Percentiles rank a stretch among this genome's conserved stretches.
These are phyloP conservation scores for Cordyceps cicadae DNA, from an alignment of 2,329 filamentous ascomycete genomes.

Conservation along the genomic window DNA sequence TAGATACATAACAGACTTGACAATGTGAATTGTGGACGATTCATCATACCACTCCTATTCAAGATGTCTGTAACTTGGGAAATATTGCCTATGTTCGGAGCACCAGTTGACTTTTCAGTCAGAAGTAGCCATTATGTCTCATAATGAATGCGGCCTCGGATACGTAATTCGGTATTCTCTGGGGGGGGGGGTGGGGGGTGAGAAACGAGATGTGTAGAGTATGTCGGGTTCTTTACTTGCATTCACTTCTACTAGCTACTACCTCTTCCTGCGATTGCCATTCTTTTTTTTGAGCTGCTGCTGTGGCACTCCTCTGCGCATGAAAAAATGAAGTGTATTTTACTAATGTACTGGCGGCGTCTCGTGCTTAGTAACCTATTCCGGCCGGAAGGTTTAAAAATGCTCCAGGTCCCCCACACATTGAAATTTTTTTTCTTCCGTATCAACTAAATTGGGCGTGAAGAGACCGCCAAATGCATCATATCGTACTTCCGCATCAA, in stretches of 20 bases:
- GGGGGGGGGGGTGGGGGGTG: no score
- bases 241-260: background rate
- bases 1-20: slow-evolving; percentile 10
- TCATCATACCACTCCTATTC: background rate
- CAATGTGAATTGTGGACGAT: background rate
- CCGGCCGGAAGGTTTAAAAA: slow-evolving; percentile 3
- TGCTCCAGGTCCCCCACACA: background rate
- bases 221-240: background rate
- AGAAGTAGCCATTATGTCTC: slow-evolving; percentile 1
- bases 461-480: slow-evolving; percentile 59
- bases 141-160: background rate
- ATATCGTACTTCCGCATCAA: slow-evolving; percentile 45
- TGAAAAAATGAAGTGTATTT: no score
- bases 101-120: background rate
- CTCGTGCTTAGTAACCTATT: background rate
- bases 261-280: no score
- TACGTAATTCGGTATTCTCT: no score
- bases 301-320: no score
- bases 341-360: no score
- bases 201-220: no score
- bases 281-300: no score
- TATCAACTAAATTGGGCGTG: slow-evolving; percentile 74
- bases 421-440: slow-evolving; percentile 35
- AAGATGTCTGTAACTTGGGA: background rate
- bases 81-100: background rate